Base-by-base conservation (phyloP, 164 flowering plant species). In the Stephania japonica region DNA sequence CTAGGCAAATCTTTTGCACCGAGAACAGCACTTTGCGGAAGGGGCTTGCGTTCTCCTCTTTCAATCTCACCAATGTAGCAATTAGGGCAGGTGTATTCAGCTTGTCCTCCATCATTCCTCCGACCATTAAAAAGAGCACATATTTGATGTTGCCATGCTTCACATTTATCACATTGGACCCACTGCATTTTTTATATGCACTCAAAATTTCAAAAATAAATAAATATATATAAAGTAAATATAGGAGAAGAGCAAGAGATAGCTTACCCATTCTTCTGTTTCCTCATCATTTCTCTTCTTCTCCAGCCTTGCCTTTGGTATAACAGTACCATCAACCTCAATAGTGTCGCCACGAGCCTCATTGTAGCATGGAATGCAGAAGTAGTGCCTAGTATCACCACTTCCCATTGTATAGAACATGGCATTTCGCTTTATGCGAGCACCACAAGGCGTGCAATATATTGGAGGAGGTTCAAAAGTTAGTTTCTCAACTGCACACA, bases 121-220 rank as follows among this genome's bases (percentile, higher is more conserved):
- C 97, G 83, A 56, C 97, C 98, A 89, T 96, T 96, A 74, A 96
- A 96, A 70, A 96, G 81, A 47, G 99, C 98, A 85, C 99, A 96
- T 56, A 96, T 92, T 79, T 96, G 99, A 84, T 96, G 99, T 77
- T 96, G 99, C 99, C 99, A 96, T 72, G 97, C 97, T 84, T 96
- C 98, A 86, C 99, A 96, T 69, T 90, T 96, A 77, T 96, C 99
- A 83, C 99, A 96, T 85, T 96, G 99, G 75, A 93, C 99, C 99
- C 99, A 96, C 99, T 96, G 94, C 79, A 86, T 16, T 75, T n/a
- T 21, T n/a, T 21, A 16, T 23, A 47, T 42, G 59, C 49, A 16
- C 26, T 67, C 23, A 50, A 13, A 23, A 19, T 25, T 50, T 3
- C 42, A 47, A 18, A n/a, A 11, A 16, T 19, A n/a, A 63, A 38